phyloP scores from a whole-genome alignment of 2,329 filamentous ascomycete species.

The Helotiales sp. region DNA sequence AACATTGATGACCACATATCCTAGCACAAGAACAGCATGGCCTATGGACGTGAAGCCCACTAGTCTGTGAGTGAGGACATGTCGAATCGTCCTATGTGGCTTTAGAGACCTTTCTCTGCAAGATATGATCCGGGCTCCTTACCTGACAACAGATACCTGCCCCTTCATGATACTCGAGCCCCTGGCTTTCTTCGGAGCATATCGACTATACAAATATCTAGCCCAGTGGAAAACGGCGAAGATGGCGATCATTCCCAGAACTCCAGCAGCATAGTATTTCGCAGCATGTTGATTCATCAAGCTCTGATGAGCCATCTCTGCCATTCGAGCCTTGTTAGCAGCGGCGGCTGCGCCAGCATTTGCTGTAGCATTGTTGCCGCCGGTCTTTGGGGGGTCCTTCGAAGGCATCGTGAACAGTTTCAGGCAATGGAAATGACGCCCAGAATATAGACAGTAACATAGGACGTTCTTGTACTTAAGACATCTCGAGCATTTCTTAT shows the following conservation, averaged over 20 bases:
- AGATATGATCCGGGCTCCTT: background rate
- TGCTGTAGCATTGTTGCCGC: constrained; percentile 15
- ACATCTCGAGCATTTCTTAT: background rate
- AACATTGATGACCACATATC: constrained; percentile 40
- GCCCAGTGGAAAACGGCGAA: constrained; percentile 26
- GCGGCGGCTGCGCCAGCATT: constrained; percentile 12
- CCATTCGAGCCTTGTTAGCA: background rate
- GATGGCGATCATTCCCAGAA: constrained; percentile 23
- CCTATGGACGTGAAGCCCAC: constrained; percentile 41
- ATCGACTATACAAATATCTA: constrained; percentile 22
- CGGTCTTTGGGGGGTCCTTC: background rate
- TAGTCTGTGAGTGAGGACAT: constrained; percentile 19
- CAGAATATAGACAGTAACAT: background rate
- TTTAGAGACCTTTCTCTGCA: background rate
- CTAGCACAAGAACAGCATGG: constrained; percentile 39
- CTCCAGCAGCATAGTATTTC: constrained; percentile 24
- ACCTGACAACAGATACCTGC: constrained; percentile 22
- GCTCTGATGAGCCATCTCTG: constrained; percentile 5
- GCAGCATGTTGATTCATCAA: constrained; percentile 13
- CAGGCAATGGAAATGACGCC: background rate
- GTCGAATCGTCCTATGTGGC: constrained; percentile 14
- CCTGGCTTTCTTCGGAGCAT: constrained; percentile 16
- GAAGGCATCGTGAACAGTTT: constrained; percentile 10
- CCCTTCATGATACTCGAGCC: constrained; percentile 17
- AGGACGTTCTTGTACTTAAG: background rate